Evolutionary conservation across 495 filamentous ascomycete genomes (phyloP).

Genomic region (Aspergillus indologenus): DNA sequence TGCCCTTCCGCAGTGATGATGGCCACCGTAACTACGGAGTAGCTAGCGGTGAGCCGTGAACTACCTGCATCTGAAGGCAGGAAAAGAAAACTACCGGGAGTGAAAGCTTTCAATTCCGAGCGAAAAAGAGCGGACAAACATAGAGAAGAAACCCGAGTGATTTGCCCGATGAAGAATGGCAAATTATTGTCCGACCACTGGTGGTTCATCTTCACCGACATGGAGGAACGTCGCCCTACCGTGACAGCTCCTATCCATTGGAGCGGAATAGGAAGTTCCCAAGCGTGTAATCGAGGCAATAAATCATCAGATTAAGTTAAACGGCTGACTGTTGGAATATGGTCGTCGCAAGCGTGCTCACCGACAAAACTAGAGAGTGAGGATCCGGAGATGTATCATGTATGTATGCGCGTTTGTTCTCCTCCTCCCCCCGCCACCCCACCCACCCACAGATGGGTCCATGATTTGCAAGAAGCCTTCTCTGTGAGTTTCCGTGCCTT

Average conservation of each 20-base stretch:
- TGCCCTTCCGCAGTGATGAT: no score
- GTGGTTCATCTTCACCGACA: neutral
- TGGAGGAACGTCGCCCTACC: neutral
- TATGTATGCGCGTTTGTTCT: neutral
- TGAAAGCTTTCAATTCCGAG: no score
- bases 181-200: neutral
- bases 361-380: constrained; percentile 4
- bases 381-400: neutral
- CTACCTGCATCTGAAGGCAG: no score
- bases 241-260: constrained; percentile 3
- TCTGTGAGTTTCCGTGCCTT: neutral
- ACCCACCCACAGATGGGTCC: neutral
- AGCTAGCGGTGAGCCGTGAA: no score
- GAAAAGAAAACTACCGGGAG: no score
- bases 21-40: no score
- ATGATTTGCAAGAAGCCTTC: neutral
- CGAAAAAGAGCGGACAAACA: no score
- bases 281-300: neutral
- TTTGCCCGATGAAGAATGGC: neutral
- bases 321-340: constrained; percentile 4
- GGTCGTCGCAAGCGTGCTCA: neutral
- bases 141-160: neutral
- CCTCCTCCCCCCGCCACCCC: no score
- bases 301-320: constrained; percentile 7
- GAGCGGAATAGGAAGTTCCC: neutral